These are phyloP conservation scores for Hypocreales sp. DNA, from an alignment of 2,329 filamentous ascomycete species.

Conservation along the genomic window DNA sequence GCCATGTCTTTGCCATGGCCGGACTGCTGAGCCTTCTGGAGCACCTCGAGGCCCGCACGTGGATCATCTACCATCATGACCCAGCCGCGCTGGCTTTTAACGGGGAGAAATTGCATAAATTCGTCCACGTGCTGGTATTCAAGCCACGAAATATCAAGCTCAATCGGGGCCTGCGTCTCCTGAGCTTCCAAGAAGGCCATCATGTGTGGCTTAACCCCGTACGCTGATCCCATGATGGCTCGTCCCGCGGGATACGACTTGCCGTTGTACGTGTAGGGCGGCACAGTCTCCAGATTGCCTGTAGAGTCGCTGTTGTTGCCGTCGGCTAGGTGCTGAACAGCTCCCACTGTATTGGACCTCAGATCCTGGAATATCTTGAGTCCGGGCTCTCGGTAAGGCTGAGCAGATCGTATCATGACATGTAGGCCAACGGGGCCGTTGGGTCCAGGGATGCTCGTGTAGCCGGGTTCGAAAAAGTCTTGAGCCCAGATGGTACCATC, in stretches of 20 bases:
- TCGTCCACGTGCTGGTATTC: conserved; percentile 12
- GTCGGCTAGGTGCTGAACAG: conserved; percentile 10
- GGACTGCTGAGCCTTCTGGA: conserved; percentile 6
- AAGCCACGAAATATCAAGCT: conserved; percentile 14
- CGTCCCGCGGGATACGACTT: conserved; percentile 8
- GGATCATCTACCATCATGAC: conserved; percentile 10
- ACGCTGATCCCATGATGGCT: conserved; percentile 6
- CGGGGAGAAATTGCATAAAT: conserved; percentile 13
- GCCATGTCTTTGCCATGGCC: conserved; percentile 9
- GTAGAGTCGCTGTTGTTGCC: conserved; percentile 7
- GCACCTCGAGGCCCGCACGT: conserved; percentile 8
- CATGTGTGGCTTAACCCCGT: conserved; percentile 6
- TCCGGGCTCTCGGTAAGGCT: conserved; percentile 13
- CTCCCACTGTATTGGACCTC: conserved; percentile 13
- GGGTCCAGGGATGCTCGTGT: conserved; percentile 21
- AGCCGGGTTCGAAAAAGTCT: conserved; percentile 22
- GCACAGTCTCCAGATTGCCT: conserved; percentile 23
- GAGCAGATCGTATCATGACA: conserved; percentile 15
- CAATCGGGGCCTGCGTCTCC: conserved; percentile 16
- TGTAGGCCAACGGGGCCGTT: conserved; percentile 14
- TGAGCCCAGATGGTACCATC: conserved; percentile 22
- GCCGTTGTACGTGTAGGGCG: conserved; percentile 11
- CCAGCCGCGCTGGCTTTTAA: conserved; percentile 10
- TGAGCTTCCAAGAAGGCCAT: conserved; percentile 15
- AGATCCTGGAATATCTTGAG: conserved; percentile 17